Conservation (phyloP, 352 stramenopile genomes). For the Phytophthora citricola region DNA sequence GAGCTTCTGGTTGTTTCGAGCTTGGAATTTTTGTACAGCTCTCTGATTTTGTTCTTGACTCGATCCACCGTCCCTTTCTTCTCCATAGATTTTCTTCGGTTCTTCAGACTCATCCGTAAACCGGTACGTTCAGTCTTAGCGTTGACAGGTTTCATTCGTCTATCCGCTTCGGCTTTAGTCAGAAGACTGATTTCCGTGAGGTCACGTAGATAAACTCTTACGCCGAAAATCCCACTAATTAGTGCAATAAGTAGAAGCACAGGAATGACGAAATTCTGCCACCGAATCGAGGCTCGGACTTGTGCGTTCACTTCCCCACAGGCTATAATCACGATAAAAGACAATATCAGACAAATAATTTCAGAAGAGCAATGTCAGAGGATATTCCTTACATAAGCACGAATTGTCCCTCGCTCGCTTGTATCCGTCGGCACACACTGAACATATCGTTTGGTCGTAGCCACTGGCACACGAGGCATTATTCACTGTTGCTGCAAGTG, state of each 20-base stretch:
- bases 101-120: conserved; percentile 28
- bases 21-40: conserved; percentile 17
- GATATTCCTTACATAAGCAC: conserved; percentile 56
- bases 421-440: conserved; percentile 61
- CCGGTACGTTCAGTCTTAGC: conserved; percentile 31
- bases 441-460: conserved; percentile 74
- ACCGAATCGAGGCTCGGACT: conserved; percentile 57
- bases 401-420: conserved; percentile 65
- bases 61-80: conserved; percentile 36
- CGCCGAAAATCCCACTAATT: conserved; percentile 36
- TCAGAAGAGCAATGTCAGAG: background rate
- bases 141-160: conserved; percentile 43
- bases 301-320: conserved; percentile 61
- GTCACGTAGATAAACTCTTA: conserved; percentile 66
- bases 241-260: conserved; percentile 50
- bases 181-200: conserved; percentile 68
- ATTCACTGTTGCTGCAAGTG: conserved; percentile 19
- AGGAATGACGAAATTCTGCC: conserved; percentile 82
- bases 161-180: conserved; percentile 67
- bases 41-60: conserved; percentile 39
- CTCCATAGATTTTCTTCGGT: conserved; percentile 28
- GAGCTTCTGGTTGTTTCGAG: conserved; percentile 41
- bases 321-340: conserved; percentile 29
- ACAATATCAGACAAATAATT: background rate
- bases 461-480: conserved; percentile 48